These are phyloP conservation scores for Phytophthora aleatoria DNA, from an alignment of 352 stramenopile genomes.

Conservation along the genomic window DNA sequence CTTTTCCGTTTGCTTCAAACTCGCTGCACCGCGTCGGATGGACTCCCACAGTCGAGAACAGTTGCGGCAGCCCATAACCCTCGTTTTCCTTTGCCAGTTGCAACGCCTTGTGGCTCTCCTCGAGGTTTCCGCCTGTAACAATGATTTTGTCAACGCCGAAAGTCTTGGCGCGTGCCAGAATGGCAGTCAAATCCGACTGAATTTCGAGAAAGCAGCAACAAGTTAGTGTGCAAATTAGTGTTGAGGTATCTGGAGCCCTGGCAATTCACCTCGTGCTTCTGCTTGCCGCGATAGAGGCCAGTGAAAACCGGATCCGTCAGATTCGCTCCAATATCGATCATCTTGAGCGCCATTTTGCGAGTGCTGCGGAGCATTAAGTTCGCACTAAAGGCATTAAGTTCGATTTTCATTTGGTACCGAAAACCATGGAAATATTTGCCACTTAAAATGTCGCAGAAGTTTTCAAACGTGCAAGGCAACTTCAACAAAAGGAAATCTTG, in stretches of 20 bases:
- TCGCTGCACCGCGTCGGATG: conserved; percentile 94
- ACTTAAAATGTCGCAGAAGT: conserved; percentile 10
- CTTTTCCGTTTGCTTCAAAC: conserved; percentile 65
- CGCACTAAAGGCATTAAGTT: conserved; percentile 8
- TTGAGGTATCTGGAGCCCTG: not conserved
- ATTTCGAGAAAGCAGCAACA: not conserved
- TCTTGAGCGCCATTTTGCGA: conserved; percentile 29
- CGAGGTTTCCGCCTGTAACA: conserved; percentile 78
- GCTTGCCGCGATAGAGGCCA: conserved; percentile 90
- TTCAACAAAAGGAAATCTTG: conserved; percentile 13
- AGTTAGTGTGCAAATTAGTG: conserved; percentile 7
- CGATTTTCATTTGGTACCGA: not conserved
- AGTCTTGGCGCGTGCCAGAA: conserved; percentile 86
- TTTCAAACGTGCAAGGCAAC: conserved; percentile 25
- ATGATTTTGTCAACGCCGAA: conserved; percentile 93
- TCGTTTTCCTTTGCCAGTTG: conserved; percentile 33
- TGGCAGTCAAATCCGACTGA: conserved; percentile 81
- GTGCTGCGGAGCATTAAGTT: conserved; percentile 32
- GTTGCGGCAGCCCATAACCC: conserved; percentile 25
- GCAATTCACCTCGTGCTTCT: conserved; percentile 76
- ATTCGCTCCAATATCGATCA: conserved; percentile 96
- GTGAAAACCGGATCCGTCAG: conserved; percentile 92
- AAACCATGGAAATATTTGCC: conserved; percentile 19
- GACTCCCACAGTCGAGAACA: conserved; percentile 81
- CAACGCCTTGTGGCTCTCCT: conserved; percentile 46